Conservation (phyloP, 2,329 filamentous ascomycete species). For the Clarireedia paspali region DNA sequence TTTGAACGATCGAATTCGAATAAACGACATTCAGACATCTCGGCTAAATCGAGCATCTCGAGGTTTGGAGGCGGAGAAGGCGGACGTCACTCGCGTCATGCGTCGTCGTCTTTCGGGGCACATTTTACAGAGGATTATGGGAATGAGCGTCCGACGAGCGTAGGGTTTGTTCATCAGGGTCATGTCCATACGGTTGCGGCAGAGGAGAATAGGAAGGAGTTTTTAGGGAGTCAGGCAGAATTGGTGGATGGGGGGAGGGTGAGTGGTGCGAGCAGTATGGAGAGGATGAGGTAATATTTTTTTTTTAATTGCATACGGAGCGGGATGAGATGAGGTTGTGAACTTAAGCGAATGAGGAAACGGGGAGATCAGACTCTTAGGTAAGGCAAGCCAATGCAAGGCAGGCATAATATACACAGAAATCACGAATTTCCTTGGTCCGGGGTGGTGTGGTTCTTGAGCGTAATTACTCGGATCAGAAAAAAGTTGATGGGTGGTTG, state of each 20-base stretch:
- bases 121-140: conserved; percentile 28
- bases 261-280: neutral
- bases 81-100: conserved; percentile 30
- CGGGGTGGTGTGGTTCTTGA: too few relatives aligned
- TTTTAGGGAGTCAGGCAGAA: conserved; percentile 48
- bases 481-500: too few relatives aligned
- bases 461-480: too few relatives aligned
- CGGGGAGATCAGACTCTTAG: too few relatives aligned
- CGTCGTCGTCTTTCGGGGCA: conserved; percentile 17
- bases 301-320: too few relatives aligned
- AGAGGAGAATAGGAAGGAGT: conserved; percentile 35
- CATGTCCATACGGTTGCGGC: conserved; percentile 49
- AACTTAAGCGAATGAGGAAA: too few relatives aligned
- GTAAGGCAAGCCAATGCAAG: too few relatives aligned
- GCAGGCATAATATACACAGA: too few relatives aligned
- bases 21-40: conserved; percentile 43
- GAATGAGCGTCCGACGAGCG: conserved; percentile 45
- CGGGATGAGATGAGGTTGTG: too few relatives aligned
- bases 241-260: conserved; percentile 38
- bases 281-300: neutral
- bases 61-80: conserved; percentile 36
- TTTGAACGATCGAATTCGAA: conserved; percentile 51
- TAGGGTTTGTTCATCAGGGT: conserved; percentile 51
- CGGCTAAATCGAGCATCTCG: conserved; percentile 42
- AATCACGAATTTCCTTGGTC: too few relatives aligned